A percentile compares a stretch with the other conserved stretches of the same genome.
Evolutionary conservation across 1,284 basidiomycete species (phyloP).

Genomic region (Meripilus lineatus): DNA sequence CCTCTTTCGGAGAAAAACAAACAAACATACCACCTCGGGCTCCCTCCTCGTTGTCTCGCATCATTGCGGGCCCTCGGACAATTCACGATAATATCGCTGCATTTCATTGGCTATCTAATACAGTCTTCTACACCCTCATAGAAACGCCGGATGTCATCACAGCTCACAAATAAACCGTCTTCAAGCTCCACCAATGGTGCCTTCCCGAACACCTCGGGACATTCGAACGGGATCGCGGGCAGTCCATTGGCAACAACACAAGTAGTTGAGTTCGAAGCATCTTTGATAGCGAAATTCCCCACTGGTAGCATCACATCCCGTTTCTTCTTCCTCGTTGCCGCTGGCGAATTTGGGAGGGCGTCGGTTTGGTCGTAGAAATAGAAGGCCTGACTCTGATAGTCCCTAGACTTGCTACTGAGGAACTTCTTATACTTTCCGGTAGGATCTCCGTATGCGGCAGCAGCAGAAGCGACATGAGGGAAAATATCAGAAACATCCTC

Average conservation of each 20-base stretch:
- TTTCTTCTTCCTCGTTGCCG: slow-evolving; percentile 17
- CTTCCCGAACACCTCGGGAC: slow-evolving; percentile 37
- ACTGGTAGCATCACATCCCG: slow-evolving; percentile 1
- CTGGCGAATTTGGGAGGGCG: slow-evolving; percentile 27
- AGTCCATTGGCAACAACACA: slow-evolving; percentile 6
- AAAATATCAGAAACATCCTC: slow-evolving; percentile 42
- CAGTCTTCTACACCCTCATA: too few species aligned
- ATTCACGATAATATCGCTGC: too few species aligned
- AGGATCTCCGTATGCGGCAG: slow-evolving; percentile 54
- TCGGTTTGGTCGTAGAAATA: slow-evolving; percentile 49
- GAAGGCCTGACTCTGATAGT: slow-evolving; percentile 38
- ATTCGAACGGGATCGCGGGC: slow-evolving; percentile 30
- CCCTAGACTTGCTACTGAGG: slow-evolving; percentile 36
- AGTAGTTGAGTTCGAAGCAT: slow-evolving; percentile 1
- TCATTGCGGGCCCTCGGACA: too few species aligned
- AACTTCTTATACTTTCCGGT: slow-evolving; percentile 46
- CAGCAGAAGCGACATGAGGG: slow-evolving; percentile 49
- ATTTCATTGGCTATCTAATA: too few species aligned
- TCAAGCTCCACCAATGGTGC: slow-evolving; percentile 40
- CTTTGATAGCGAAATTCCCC: not conserved
- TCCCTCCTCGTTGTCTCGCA: too few species aligned
- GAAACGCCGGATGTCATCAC: slow-evolving; percentile 38
- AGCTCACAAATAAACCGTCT: slow-evolving; percentile 43
- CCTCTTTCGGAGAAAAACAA: too few species aligned
- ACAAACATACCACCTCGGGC: too few species aligned